Evolutionary conservation across 306 rosid species (phyloP).

Genomic region (Betula pendula): DNA sequence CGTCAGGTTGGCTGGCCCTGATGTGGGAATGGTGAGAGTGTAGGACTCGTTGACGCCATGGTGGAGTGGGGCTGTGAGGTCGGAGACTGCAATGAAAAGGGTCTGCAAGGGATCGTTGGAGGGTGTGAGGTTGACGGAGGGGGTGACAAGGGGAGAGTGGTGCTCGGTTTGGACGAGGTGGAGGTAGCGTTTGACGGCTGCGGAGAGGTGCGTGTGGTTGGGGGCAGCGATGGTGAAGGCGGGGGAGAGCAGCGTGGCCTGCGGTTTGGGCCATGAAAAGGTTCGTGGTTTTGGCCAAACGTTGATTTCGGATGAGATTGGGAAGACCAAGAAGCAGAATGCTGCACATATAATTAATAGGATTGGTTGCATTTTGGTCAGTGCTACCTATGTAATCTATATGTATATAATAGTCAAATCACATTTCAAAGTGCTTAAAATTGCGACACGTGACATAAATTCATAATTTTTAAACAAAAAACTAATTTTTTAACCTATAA

Average conservation of each 20-base stretch:
- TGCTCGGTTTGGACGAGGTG: conserved; percentile 57
- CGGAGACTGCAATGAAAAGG: conserved; percentile 38
- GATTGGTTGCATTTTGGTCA: not conserved
- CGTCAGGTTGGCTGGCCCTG: conserved; percentile 36
- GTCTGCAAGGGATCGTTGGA: conserved; percentile 42
- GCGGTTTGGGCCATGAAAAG: conserved; percentile 63
- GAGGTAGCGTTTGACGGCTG: conserved; percentile 58
- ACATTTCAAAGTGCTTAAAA: no score
- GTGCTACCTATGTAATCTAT: no score
- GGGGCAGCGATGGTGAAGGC: conserved; percentile 55
- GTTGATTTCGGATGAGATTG: conserved; percentile 28
- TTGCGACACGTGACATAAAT: no score
- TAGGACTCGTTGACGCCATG: conserved; percentile 77
- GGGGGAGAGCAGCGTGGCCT: conserved; percentile 54
- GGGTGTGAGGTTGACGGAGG: conserved; percentile 29
- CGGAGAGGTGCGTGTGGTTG: conserved; percentile 40
- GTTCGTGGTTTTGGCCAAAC: conserved; percentile 71
- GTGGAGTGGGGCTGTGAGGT: conserved; percentile 44
- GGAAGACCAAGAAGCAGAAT: not conserved
- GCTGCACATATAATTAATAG: not conserved
- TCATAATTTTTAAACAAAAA: no score
- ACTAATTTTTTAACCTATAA: no score
- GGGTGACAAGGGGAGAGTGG: conserved; percentile 50
- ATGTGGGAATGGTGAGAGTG: conserved; percentile 37
- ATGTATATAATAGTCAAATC: no score